Evolutionary conservation across 2,329 filamentous ascomycete species (phyloP).

Genomic region (Verticillium alfalfae): DNA sequence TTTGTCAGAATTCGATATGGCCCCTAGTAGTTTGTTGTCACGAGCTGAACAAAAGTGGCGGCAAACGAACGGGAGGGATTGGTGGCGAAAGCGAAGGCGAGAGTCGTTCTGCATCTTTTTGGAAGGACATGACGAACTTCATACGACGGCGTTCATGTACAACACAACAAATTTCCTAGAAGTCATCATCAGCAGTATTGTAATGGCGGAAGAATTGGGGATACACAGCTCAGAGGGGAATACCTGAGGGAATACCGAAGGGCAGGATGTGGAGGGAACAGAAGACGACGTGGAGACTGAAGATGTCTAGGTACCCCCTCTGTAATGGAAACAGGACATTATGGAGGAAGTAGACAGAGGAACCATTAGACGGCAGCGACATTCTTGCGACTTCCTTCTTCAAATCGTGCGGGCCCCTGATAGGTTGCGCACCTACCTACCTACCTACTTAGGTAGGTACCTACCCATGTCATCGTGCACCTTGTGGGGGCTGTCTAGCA

Average conservation of each 20-base stretch:
- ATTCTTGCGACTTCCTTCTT: neutral
- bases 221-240: neutral
- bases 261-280: neutral
- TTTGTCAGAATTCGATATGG: conserved; percentile 1
- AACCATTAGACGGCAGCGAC: neutral
- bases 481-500: too few species aligned
- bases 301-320: neutral
- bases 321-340: neutral
- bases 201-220: neutral
- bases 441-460: too few species aligned
- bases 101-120: neutral
- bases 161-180: neutral
- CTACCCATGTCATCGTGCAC: too few species aligned
- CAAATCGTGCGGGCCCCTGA: too few species aligned
- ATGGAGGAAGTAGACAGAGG: neutral
- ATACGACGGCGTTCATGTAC: neutral
- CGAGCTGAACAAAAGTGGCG: neutral
- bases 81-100: neutral
- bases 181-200: neutral
- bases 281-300: neutral
- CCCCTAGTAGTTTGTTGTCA: neutral
- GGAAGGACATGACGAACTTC: neutral
- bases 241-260: too few species aligned
- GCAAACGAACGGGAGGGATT: neutral
- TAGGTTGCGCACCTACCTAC: neutral